These are phyloP conservation scores for Geoglossum glabrum DNA, from an alignment of 495 filamentous ascomycete species.

Conservation along the genomic window DNA sequence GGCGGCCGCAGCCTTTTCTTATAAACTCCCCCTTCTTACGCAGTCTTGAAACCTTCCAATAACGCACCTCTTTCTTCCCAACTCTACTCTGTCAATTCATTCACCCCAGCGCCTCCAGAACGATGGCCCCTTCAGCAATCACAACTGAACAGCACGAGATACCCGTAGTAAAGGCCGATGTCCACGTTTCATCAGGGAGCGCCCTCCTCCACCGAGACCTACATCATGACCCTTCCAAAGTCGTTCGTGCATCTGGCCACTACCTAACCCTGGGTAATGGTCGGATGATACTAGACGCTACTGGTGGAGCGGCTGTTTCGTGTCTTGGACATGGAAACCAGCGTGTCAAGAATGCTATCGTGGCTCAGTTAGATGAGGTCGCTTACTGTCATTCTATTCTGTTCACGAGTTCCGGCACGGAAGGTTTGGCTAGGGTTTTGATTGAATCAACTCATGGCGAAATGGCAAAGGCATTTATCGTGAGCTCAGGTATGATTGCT, in stretches of 20 bases:
- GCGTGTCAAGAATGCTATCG: slow-evolving; percentile 24
- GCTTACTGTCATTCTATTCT: slow-evolving; percentile 34
- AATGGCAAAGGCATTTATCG: slow-evolving; percentile 24
- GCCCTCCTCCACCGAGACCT: background rate
- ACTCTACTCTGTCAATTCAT: background rate
- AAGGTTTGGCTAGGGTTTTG: slow-evolving; percentile 2
- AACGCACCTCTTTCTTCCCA: background rate
- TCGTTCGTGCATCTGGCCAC: background rate
- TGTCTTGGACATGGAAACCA: slow-evolving; percentile 30
- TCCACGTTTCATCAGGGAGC: background rate
- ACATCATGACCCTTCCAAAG: background rate
- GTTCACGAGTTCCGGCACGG: slow-evolving; percentile 25
- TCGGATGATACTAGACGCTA: background rate
- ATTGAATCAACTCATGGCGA: slow-evolving; percentile 8
- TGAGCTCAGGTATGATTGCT: slow-evolving; percentile 31
- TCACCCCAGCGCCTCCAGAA: background rate
- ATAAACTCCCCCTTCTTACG: background rate
- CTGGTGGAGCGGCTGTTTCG: slow-evolving; percentile 28
- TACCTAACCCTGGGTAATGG: slow-evolving; percentile 1
- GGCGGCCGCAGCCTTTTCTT: background rate
- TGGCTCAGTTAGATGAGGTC: slow-evolving; percentile 21
- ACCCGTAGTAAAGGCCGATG: background rate
- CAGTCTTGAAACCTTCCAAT: background rate
- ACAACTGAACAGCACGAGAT: background rate
- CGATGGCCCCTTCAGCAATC: background rate